Evolutionary conservation across 805 yeast genomes (phyloP).

Genomic region (Scheffersomyces ergatensis): DNA sequence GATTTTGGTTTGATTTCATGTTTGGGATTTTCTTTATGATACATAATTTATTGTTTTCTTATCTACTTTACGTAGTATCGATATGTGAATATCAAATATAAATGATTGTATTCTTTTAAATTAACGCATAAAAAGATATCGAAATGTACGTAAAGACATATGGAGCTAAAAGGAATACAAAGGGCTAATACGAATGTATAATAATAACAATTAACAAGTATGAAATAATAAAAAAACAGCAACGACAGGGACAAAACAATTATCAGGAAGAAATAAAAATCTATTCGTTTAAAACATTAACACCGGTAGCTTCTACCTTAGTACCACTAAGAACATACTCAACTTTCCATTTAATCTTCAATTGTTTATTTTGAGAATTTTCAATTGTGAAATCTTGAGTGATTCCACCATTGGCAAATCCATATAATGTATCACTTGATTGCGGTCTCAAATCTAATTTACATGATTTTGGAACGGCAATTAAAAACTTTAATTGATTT

Average conservation of each 20-base stretch:
- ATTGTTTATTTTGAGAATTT: conserved; percentile 29
- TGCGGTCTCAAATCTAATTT: conserved; percentile 61
- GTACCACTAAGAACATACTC: conserved; percentile 51
- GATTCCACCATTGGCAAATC: conserved; percentile 47
- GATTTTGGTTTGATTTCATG: too few species aligned
- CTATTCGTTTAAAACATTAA: conserved; percentile 20
- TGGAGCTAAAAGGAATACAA: background rate
- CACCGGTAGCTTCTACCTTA: conserved; percentile 56
- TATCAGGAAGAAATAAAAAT: background rate
- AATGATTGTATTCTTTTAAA: too few species aligned
- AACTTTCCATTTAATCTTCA: conserved; percentile 77
- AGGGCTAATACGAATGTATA: background rate
- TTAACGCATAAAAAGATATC: too few species aligned
- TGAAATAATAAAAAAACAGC: background rate
- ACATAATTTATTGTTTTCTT: too few species aligned
- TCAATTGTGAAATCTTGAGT: conserved; percentile 48
- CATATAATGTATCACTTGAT: conserved; percentile 50
- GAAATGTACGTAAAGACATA: background rate
- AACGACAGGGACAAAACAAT: background rate
- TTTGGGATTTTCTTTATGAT: too few species aligned
- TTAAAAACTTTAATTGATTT: conserved; percentile 51
- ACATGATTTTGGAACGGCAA: conserved; percentile 71
- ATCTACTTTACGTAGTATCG: too few species aligned
- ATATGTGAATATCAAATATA: too few species aligned
- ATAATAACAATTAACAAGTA: background rate